A percentile compares a stretch with the other conserved stretches of the same genome.
These are phyloP conservation scores for Decorospora gaudefroyi DNA, from an alignment of 2,329 filamentous ascomycete species.

Conservation along the genomic window DNA sequence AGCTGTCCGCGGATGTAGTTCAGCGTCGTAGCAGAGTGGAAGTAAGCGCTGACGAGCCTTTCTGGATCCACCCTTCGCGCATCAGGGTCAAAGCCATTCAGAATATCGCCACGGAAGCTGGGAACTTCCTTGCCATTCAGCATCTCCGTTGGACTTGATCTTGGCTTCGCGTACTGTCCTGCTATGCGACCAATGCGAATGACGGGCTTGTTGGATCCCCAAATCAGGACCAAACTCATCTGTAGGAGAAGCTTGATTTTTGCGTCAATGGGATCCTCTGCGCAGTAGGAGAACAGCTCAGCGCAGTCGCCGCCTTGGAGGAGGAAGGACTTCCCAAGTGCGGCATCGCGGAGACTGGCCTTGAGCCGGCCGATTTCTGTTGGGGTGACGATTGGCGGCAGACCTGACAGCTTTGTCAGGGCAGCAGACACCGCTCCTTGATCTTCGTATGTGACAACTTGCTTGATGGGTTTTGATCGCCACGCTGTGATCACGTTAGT, in stretches of 20 bases:
- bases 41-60: conserved; percentile 87
- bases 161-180: conserved; percentile 94
- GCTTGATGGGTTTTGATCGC: conserved; percentile 78
- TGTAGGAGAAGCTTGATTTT: conserved; percentile 97
- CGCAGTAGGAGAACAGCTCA: conserved; percentile 96
- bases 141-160: conserved; percentile 84
- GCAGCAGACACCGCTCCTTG: conserved; percentile 62
- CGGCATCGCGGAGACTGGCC: conserved; percentile 79
- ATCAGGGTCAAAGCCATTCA: conserved; percentile 83
- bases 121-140: conserved; percentile 79
- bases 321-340: conserved; percentile 86
- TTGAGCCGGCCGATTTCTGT: conserved; percentile 81
- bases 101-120: conserved; percentile 91
- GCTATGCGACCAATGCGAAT: conserved; percentile 96
- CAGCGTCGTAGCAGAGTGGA: conserved; percentile 90
- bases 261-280: conserved; percentile 83
- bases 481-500: conserved; percentile 59
- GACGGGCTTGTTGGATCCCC: conserved; percentile 79
- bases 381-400: conserved; percentile 80
- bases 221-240: conserved; percentile 95
- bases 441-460: conserved; percentile 72
- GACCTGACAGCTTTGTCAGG: conserved; percentile 65
- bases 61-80: conserved; percentile 80
- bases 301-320: conserved; percentile 97
- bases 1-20: conserved; percentile 90